phyloP scores from a whole-genome alignment of 768 basidiomycete genomes.

The Amanita rimosa region DNA sequence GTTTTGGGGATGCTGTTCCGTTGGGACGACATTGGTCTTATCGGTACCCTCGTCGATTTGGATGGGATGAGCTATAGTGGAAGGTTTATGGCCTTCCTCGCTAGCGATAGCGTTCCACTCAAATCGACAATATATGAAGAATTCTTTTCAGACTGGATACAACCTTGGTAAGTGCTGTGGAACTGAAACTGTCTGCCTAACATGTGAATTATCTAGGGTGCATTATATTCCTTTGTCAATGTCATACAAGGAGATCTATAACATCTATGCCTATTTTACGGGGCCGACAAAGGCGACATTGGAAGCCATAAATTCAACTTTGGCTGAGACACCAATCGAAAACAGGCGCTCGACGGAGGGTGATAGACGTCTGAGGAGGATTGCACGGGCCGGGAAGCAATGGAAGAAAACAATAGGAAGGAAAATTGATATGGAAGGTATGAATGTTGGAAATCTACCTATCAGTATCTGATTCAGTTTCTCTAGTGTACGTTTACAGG shows the following conservation, averaged over 20 bases:
- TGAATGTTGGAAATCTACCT: constrained; percentile 9
- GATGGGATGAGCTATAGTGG: constrained; percentile 96
- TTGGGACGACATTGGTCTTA: constrained; percentile 86
- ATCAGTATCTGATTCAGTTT: not conserved
- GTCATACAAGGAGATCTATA: constrained; percentile 86
- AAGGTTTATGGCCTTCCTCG: constrained; percentile 75
- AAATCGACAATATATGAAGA: constrained; percentile 90
- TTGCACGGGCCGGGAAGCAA: constrained; percentile 85
- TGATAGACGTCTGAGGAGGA: constrained; percentile 63
- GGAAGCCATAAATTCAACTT: constrained; percentile 38
- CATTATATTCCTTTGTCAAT: constrained; percentile 91
- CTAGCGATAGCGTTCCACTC: constrained; percentile 81
- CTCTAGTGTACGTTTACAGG: constrained; percentile 72
- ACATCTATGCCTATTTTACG: constrained; percentile 88
- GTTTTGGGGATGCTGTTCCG: constrained; percentile 66
- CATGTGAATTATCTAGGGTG: constrained; percentile 39
- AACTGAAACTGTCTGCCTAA: not conserved
- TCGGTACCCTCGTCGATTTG: constrained; percentile 85
- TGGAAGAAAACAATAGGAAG: constrained; percentile 85
- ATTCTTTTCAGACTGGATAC: constrained; percentile 77
- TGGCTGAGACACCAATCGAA: constrained; percentile 19
- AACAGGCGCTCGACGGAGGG: constrained; percentile 39
- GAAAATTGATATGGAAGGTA: constrained; percentile 88
- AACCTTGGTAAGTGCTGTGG: constrained; percentile 12
- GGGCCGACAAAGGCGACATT: constrained; percentile 61